Base-by-base conservation (phyloP, 352 stramenopile genomes). In the Phytophthora brassicae region DNA sequence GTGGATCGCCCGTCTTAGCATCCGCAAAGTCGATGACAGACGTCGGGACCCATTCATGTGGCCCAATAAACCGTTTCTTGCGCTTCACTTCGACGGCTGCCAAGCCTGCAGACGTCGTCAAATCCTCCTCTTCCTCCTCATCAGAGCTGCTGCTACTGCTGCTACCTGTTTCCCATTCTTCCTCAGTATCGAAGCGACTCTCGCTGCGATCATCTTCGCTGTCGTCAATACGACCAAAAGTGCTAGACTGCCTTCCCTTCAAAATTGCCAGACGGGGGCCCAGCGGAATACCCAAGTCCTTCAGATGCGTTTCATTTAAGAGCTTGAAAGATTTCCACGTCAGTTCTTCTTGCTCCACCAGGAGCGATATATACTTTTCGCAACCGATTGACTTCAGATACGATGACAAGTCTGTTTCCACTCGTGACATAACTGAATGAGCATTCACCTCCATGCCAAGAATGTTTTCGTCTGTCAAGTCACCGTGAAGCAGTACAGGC, bases 1-100 rank as follows among this genome's bases (percentile, higher is more conserved):
- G 48, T 47, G 86, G 85, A 62, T 96, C 88, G 22, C 86, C 88
- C 0, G 77, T 89, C 78, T 94, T 94, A 59, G 80, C 71, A 60
- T 96, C 88, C 0, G 86, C 88, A 60, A 95, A 95, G 55, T 96
- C 88, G 57, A 96, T 93, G 54, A 96, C 81, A 8, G 77, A 78
- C 11, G 60, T 72, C 6, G 86, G 84, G 48, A 65, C 53, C 86
- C 86, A 95, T 54, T 81, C 57, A 26, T 71, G 49, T 0, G 60
- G 41, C 13, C 84, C 86, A 22, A 78, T 23, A 43, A 89, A 92
- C 26, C 72, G 72, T 23, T 58, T 50, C 26, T 74, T 72, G 23
- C 81, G 81, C 46, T 79, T 80, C 11, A 56, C 44, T 57, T 79
- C 67, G 2, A 83, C 46, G 4, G 56, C 57, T 29, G 62, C 60